Base-by-base conservation (phyloP, 1,139 yeast species). In the Saccharomyces hybrid region DNA sequence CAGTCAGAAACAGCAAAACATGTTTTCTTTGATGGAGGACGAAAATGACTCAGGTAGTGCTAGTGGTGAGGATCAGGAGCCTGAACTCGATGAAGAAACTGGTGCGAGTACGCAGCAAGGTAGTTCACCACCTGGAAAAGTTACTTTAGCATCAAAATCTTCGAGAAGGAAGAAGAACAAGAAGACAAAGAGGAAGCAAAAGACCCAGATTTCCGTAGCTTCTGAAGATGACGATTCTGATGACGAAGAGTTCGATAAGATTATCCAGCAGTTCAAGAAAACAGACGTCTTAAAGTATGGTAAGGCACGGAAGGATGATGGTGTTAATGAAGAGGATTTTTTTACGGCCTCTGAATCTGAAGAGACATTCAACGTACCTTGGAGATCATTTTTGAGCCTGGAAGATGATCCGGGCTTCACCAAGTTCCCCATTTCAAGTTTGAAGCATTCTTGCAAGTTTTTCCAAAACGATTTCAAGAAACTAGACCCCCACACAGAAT, bases 401-500 rank as follows among this genome's bases (percentile, higher is more conserved):
- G 28, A 21, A 31, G 34, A n/a, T 12, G 51, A 49, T 26, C 47
- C 46, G 31, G 29, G 74, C n/a, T 69, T 59, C 78, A 75, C 62
- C 69, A 77, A 59, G 66, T 74, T 63, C 75, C 75, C 86, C 27
- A 62, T 76, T 16, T 63, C 70, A 32, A 71, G 78, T 64, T 72
- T 78, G 55, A 71, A 65, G 54, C 66, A 66, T 52, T 72, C 76
- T 31, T 58, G 75, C 44, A 71, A 73, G 4, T 69, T 79, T 47
- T 71, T 83, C 34, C 74, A 56, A 27, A 77, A 11, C 6, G 75
- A 80, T 49, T 68, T 77, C 3, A 80, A 78, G 55, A 80, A 83
- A 58, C 74, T 89, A 49, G 95, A 89, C 66, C 88, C 95, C 2
- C 96, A 88, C 63, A 80, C 81, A 50, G 97, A 89, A 65, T 84